Evolutionary conservation across 73 alveolate species (phyloP).

Genomic region (Tetrahymena malaccensis): DNA sequence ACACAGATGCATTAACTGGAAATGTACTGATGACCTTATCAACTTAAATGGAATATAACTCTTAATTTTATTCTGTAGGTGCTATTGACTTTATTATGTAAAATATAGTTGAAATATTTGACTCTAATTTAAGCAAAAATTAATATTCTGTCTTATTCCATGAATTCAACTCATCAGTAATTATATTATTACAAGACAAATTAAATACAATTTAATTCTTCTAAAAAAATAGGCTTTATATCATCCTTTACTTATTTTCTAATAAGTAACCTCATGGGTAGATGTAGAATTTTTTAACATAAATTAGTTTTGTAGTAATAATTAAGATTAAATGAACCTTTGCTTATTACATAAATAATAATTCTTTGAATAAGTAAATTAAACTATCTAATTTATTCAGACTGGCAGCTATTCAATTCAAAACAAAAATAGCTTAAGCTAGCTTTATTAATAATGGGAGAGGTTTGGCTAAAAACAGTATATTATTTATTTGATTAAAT

Average conservation of each 20-base stretch:
- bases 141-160: not conserved
- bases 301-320: not conserved
- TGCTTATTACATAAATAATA: not conserved
- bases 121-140: not conserved
- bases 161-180: not conserved
- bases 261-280: not conserved
- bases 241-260: not conserved
- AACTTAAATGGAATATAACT: not conserved
- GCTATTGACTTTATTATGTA: not conserved
- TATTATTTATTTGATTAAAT: too few relatives aligned
- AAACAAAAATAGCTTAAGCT: not conserved
- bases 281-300: not conserved
- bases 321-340: not conserved
- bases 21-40: not conserved
- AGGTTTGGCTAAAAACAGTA: not conserved
- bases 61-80: not conserved
- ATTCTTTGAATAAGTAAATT: not conserved
- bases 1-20: not conserved
- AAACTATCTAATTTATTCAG: not conserved
- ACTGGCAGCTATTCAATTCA: not conserved
- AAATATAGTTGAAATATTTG: too few relatives aligned
- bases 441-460: not conserved
- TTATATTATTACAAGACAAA: too few relatives aligned
- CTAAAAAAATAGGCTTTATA: not conserved
- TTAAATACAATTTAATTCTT: too few relatives aligned